phyloP scores from a whole-genome alignment of 805 yeast species.

The Saccharomycopsis malanga region DNA sequence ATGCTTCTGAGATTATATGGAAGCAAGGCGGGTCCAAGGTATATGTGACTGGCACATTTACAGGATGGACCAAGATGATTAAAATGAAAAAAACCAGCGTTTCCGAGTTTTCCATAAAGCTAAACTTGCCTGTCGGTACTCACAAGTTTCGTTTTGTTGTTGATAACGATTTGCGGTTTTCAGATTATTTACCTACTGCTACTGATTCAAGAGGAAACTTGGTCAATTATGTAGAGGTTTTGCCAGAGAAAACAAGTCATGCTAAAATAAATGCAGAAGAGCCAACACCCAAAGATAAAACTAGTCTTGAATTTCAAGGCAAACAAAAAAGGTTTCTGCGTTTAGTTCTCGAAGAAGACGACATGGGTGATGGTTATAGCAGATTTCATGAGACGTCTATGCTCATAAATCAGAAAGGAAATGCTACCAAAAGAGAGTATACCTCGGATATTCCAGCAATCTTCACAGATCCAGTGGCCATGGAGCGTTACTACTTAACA shows the following conservation, averaged over 20 bases:
- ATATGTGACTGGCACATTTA: conserved; percentile 94
- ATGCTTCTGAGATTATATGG: conserved; percentile 75
- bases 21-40: conserved; percentile 94
- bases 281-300: conserved; percentile 12
- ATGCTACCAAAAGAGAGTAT: conserved; percentile 26
- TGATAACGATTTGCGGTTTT: conserved; percentile 84
- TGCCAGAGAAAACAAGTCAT: conserved; percentile 6
- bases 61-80: conserved; percentile 98
- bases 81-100: conserved; percentile 53
- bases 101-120: conserved; percentile 52
- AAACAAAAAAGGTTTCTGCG: conserved; percentile 30
- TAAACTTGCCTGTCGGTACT: conserved; percentile 82
- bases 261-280: conserved; percentile 2
- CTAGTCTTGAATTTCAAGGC: conserved; percentile 47
- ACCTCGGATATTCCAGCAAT: conserved; percentile 68
- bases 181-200: conserved; percentile 89
- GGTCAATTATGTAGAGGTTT: conserved; percentile 82
- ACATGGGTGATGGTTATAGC: conserved; percentile 76
- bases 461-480: conserved; percentile 76
- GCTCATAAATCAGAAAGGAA: conserved; percentile 23
- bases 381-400: conserved; percentile 62
- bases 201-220: conserved; percentile 96
- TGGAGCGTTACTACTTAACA: conserved; percentile 74
- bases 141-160: conserved; percentile 91
- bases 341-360: conserved; percentile 61